Percentiles rank a stretch among this genome's conserved stretches.
These are phyloP conservation scores for Cystofilobasidium ferigula DNA, from an alignment of 768 basidiomycete genomes.

Conservation along the genomic window DNA sequence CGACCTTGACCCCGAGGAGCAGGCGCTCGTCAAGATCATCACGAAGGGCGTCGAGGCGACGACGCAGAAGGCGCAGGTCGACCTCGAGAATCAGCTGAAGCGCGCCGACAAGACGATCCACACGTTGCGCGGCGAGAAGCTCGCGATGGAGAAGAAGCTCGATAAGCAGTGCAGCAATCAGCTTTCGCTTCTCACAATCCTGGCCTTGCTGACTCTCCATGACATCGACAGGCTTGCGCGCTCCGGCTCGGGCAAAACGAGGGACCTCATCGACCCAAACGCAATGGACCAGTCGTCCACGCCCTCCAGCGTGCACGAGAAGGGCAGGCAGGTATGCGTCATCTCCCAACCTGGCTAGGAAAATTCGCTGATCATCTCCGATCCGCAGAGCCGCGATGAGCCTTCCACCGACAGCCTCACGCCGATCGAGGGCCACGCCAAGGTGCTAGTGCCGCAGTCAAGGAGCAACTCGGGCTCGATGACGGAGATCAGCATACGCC, in stretches of 20 bases:
- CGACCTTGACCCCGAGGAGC: not conserved
- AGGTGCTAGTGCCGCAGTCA: not conserved
- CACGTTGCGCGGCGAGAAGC: not conserved
- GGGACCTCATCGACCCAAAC: not conserved
- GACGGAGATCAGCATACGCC: not conserved
- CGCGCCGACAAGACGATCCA: not conserved
- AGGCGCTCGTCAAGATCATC: conserved; percentile 1
- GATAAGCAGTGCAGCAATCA: not conserved
- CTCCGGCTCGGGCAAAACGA: not conserved
- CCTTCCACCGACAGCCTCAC: too few species aligned
- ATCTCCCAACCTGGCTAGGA: not conserved
- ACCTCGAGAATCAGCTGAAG: not conserved
- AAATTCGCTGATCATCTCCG: too few species aligned
- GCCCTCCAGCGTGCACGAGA: not conserved
- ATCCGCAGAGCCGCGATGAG: too few species aligned
- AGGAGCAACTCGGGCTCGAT: not conserved
- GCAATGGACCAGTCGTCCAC: conserved; percentile 5
- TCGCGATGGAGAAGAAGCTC: not conserved
- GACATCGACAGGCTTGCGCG: not conserved
- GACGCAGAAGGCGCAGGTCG: not conserved
- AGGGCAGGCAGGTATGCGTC: not conserved
- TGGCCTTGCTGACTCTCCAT: not conserved
- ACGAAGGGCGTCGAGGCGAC: not conserved
- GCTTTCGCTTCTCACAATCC: not conserved
- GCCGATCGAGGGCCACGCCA: not conserved